phyloP scores from a whole-genome alignment of 495 filamentous ascomycete genomes.

The Peziza echinospora region DNA sequence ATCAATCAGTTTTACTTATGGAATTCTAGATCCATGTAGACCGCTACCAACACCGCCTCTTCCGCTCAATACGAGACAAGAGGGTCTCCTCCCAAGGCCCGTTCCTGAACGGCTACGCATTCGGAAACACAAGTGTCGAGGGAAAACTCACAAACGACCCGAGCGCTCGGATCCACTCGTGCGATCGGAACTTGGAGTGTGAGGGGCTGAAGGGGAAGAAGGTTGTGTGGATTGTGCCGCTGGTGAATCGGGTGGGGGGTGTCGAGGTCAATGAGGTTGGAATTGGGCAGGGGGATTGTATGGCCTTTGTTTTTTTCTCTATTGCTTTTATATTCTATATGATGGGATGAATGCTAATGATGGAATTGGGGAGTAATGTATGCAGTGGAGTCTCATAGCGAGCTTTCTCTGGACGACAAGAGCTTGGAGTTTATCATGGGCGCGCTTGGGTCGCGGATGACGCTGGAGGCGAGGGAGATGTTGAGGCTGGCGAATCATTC shows the following conservation, averaged over 20 bases:
- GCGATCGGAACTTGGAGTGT: conserved; percentile 53
- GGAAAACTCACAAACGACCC: conserved; percentile 50
- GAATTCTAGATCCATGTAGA: conserved; percentile 52
- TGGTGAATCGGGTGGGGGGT: conserved; percentile 36
- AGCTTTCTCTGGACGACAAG: conserved; percentile 12
- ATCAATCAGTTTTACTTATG: conserved; percentile 3
- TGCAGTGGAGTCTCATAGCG: conserved; percentile 12
- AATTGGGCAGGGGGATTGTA: conserved; percentile 43
- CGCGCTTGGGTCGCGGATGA: conserved; percentile 7
- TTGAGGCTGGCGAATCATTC: conserved; percentile 10
- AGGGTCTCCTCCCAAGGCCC: conserved; percentile 27
- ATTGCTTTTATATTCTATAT: no score
- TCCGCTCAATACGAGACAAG: conserved; percentile 33
- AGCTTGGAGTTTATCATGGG: conserved; percentile 13
- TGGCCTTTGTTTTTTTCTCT: no score
- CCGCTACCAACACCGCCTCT: conserved; percentile 53
- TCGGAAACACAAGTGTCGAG: conserved; percentile 44
- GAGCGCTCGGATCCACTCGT: conserved; percentile 61
- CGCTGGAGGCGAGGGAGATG: conserved; percentile 5
- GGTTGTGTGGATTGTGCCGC: conserved; percentile 57
- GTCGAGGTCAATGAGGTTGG: conserved; percentile 51
- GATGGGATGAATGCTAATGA: neutral
- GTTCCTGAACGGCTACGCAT: conserved; percentile 50
- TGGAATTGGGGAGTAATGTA: no score
- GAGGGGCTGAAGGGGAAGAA: conserved; percentile 27